phyloP scores from a whole-genome alignment of 345 rosid genomes.

The Salix suchowensis region DNA sequence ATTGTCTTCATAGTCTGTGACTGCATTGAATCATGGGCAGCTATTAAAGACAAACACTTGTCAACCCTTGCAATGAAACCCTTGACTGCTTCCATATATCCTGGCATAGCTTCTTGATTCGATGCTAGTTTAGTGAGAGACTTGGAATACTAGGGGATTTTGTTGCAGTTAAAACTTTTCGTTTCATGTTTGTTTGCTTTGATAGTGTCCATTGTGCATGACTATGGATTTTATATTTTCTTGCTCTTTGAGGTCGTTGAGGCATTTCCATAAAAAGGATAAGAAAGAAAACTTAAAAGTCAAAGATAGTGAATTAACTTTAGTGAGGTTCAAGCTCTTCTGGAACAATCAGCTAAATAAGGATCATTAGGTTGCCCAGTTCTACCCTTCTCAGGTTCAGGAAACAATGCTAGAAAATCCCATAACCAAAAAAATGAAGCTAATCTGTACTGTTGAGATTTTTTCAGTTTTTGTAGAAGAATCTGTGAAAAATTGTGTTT shows the following conservation, averaged over 20 bases:
- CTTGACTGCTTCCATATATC: not conserved
- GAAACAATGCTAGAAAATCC: not conserved
- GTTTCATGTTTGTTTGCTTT: not conserved
- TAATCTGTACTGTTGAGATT: not conserved
- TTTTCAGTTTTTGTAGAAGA: not conserved
- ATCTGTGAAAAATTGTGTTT: not conserved
- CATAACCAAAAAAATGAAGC: not conserved
- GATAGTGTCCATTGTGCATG: not conserved
- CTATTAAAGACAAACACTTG: not conserved
- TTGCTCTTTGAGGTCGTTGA: not conserved
- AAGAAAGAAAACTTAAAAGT: not conserved
- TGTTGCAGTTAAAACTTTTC: not conserved
- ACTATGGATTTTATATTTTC: not conserved
- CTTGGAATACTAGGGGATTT: not conserved
- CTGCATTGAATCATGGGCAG: not conserved
- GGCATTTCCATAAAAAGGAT: not conserved
- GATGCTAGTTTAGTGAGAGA: not conserved
- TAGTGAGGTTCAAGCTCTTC: not conserved
- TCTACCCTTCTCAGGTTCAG: not conserved
- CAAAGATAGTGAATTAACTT: not conserved
- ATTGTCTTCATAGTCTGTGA: not conserved
- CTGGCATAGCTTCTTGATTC: not conserved
- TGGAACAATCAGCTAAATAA: not conserved
- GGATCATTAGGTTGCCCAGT: not conserved
- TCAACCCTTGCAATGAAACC: not conserved